Base-by-base conservation (phyloP, 306 rosid genomes). In the Quillaja saponaria region DNA sequence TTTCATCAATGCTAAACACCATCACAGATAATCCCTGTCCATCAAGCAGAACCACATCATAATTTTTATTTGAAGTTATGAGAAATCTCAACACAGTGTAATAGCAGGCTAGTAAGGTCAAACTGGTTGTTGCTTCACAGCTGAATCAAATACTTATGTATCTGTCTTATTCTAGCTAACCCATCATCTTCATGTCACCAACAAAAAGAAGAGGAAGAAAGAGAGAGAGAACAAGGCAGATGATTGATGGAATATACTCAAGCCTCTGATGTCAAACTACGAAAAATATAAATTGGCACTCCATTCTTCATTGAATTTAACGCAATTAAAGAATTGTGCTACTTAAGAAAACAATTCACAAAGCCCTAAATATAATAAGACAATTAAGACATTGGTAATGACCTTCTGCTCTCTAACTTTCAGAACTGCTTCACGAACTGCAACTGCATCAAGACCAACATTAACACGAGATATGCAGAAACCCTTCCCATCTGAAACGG, bases 361-460 rank as follows among this genome's bases (percentile, higher is more conserved):
- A n/a, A n/a, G n/a, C n/a, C n/a, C n/a, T n/a, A n/a, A n/a, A n/a
- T n/a, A n/a, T n/a, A 53, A 41, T 14, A 34, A 17, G 51, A 49
- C 42, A 39, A 63, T 47, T 41, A n/a, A n/a, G n/a, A n/a, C n/a
- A n/a, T n/a, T n/a, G n/a, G n/a, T n/a, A n/a, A 51, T 49, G 33
- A 94, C 99, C 97, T 88, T 83, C 46, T 82, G 85, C 76, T 81
- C 95, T 59, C 83, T 63, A 68, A 81, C 87, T 77, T 77, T 85
- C 56, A 76, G 51, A 66, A 89, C 99, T 33, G 99, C 99, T 84
- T 94, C 99, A 13, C 99, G 97, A 55, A 94, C 96, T n/a, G 99
- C 99, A 3, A 85, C 82, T 5, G 57, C 87, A 81, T 94, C 99
- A 67, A 89, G 73, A 65, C 99, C 99, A 66, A 94, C 97, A 55